These are phyloP conservation scores for Cercospora sp. DNA, from an alignment of 2,329 filamentous ascomycete species.

Conservation along the genomic window DNA sequence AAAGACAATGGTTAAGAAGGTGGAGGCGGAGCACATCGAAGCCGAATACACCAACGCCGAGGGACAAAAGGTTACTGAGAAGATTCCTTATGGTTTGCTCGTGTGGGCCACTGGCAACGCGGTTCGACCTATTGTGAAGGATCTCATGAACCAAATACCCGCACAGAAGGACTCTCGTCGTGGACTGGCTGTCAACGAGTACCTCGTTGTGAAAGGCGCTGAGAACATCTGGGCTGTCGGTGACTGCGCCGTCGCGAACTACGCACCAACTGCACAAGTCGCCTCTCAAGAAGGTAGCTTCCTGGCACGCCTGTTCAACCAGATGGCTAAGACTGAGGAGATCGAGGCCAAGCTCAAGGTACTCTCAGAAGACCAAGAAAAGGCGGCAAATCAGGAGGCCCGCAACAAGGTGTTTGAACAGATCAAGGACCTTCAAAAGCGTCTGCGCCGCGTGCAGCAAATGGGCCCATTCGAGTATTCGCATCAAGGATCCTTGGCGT, in stretches of 20 bases:
- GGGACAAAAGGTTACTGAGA: slow-evolving; percentile 76
- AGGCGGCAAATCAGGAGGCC: slow-evolving; percentile 63
- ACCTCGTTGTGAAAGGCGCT: slow-evolving; percentile 94
- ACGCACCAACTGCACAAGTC: slow-evolving; percentile 95
- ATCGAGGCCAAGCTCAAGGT: slow-evolving; percentile 74
- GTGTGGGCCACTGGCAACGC: slow-evolving; percentile 99
- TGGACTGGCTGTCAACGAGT: slow-evolving; percentile 95
- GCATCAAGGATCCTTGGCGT: slow-evolving; percentile 93
- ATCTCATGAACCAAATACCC: slow-evolving; percentile 87
- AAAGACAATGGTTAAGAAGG: slow-evolving; percentile 98
- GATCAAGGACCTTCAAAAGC: slow-evolving; percentile 84
- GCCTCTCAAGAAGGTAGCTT: slow-evolving; percentile 94
- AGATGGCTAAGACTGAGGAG: slow-evolving; percentile 90
- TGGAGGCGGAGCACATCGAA: slow-evolving; percentile 89
- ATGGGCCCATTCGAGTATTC: slow-evolving; percentile 98
- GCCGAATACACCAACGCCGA: slow-evolving; percentile 80
- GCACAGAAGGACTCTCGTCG: slow-evolving; percentile 94
- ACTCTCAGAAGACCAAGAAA: slow-evolving; percentile 62
- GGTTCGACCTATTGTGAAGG: slow-evolving; percentile 81
- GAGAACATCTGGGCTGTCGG: slow-evolving; percentile 98
- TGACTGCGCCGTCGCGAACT: slow-evolving; percentile 96
- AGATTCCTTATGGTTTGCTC: slow-evolving; percentile 89
- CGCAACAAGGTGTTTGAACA: slow-evolving; percentile 63
- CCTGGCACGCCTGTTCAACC: slow-evolving; percentile 94
- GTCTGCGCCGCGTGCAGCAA: slow-evolving; percentile 85